Evolutionary conservation across 2,329 filamentous ascomycete species (phyloP).

Genomic region (Pezicula radicicola): DNA sequence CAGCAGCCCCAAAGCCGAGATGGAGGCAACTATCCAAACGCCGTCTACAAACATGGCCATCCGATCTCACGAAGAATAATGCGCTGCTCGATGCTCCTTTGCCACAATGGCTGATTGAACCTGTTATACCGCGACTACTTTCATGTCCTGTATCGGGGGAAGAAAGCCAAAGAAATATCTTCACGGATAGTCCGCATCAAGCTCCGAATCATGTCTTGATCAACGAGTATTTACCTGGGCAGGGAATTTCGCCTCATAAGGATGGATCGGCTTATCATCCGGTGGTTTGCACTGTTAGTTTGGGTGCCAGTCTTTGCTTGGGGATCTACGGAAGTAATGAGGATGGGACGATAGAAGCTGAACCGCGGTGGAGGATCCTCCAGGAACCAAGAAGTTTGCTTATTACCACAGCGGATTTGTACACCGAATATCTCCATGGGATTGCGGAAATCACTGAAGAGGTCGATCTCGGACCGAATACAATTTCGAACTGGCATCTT

Average conservation of each 20-base stretch:
- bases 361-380: slow-evolving; percentile 57
- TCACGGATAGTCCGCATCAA: slow-evolving; percentile 65
- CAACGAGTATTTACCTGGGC: slow-evolving; percentile 84
- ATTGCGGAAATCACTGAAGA: slow-evolving; percentile 68
- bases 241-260: slow-evolving; percentile 98
- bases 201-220: slow-evolving; percentile 88
- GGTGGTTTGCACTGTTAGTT: slow-evolving; percentile 85
- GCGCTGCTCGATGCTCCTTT: slow-evolving; percentile 72
- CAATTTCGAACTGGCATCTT: slow-evolving; percentile 70
- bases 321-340: slow-evolving; percentile 68
- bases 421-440: slow-evolving; percentile 71
- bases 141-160: slow-evolving; percentile 40
- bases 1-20: slow-evolving; percentile 64
- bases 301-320: slow-evolving; percentile 75
- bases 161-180: slow-evolving; percentile 40
- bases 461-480: slow-evolving; percentile 54
- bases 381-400: slow-evolving; percentile 83
- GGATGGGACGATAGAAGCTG: slow-evolving; percentile 52
- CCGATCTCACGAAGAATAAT: slow-evolving; percentile 71
- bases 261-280: slow-evolving; percentile 86
- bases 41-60: slow-evolving; percentile 87
- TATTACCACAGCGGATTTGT: slow-evolving; percentile 66
- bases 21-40: slow-evolving; percentile 91
- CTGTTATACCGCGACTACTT: slow-evolving; percentile 61
- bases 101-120: slow-evolving; percentile 70